These are phyloP conservation scores for Monosporascus sp. DNA, from an alignment of 2,329 filamentous ascomycete species.

Conservation along the genomic window DNA sequence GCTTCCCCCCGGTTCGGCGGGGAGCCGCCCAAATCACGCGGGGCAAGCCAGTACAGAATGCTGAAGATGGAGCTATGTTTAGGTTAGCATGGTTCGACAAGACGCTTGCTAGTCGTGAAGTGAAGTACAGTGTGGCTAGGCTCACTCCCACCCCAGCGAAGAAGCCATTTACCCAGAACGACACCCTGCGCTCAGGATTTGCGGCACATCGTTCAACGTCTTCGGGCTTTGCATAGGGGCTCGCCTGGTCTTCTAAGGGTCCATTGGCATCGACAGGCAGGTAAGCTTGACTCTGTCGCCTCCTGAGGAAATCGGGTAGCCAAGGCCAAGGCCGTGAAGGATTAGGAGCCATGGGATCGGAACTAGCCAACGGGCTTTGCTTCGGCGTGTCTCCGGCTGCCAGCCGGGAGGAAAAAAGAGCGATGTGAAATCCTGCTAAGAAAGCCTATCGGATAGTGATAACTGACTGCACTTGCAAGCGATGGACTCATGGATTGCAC, in stretches of 20 bases:
- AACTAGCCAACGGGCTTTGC: too few species aligned
- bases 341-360: background rate
- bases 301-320: background rate
- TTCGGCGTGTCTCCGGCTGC: too few species aligned
- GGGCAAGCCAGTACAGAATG: too few species aligned
- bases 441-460: too few species aligned
- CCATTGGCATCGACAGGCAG: background rate
- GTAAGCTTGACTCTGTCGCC: background rate
- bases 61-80: too few species aligned
- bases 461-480: too few species aligned
- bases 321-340: too few species aligned
- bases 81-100: too few species aligned
- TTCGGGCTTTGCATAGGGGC: background rate
- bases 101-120: background rate
- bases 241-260: background rate
- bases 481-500: too few species aligned
- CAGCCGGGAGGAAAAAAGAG: too few species aligned
- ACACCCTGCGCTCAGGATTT: background rate
- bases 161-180: background rate
- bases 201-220: background rate
- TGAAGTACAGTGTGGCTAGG: background rate
- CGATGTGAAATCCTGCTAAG: too few species aligned
- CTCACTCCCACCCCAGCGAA: background rate
- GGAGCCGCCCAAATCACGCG: too few species aligned
- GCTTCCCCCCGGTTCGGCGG: slow-evolving; percentile 12